Base-by-base conservation (phyloP, 75 land plant species). In the Pinus taeda region DNA sequence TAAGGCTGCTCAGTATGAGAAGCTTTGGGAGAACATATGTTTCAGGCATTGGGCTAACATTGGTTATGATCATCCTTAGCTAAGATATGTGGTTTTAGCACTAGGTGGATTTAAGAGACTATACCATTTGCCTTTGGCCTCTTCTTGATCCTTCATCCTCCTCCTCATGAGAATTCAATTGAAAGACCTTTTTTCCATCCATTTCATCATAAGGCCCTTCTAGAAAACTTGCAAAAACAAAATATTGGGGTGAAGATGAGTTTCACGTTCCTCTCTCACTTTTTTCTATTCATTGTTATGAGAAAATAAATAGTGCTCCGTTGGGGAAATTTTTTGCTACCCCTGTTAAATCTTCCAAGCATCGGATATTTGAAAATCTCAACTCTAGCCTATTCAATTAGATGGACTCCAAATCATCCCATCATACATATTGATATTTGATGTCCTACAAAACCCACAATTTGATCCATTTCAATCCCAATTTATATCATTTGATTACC, bases 1-100 rank as follows among this genome's bases (percentile, higher is more conserved):
- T 70, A 76, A 71, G 71, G 80, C 89, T 74, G 85, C 93, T 4
- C 76, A 83, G 73, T 91, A 91, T 71, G 93, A 91, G 84, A 84
- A 87, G 57, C 87, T 91, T 20, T 91, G 93, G 93, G 93, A 91
- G 89, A 58, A 81, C 74, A 83, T 91, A 76, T 91, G 91, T 76
- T 82, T 84, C 49, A 58, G 73, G 33, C 79, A 89, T 79, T 80
- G 79, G 80, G 77, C 81, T 33, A 77, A 75, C 61, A 74, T 72
- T 81, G 79, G 83, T 30, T 89, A 82, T 79, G 81, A 80, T 45
- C 61, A 15, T 18, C 78, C 36, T n/a, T 89, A 89, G 82, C 87
- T 89, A 57, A 77, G 91, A 49, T 79, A 84, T 21, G 91, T 91
- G 21, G 93, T 91, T 22, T 77, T 85, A 24, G 87, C 93, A 53